Base-by-base conservation (phyloP, 768 basidiomycete species). In the Amanita rubescens region DNA sequence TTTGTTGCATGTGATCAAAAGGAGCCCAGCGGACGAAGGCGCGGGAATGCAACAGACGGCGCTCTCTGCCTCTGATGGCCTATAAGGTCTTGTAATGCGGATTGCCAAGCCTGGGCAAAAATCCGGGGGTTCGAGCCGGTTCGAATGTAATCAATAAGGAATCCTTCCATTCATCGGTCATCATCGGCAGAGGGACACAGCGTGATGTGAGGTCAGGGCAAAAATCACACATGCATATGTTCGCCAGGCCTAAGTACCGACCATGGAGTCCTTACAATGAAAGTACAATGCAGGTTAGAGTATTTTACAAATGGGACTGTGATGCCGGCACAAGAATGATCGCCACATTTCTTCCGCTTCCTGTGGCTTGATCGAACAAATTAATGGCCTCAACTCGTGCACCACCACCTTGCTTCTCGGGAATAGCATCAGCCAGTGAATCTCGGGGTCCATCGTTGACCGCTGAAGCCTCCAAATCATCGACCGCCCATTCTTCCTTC, bases 341-440 rank as follows among this genome's bases (percentile, higher is more conserved):
- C 6, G 79, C 85, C 52, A 86, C 70, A 64, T 89, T 90, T 60
- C 87, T 69, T 44, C 81, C 85, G 63, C 87, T 90, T 41, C 85
- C 87, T 2, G 76, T 77, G 4, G 71, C 70, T 64, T 89, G 87
- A 60, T 88, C 83, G 55, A 90, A 90, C 38, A 90, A 62, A 63
- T 86, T 88, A 2, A 87, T 71, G 19, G 79, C 59, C 27, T 75
- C 69, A 17, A 79, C 72, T 2, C 58, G 35, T 55, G 54, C 33
- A 5, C 34, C 27, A 55, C n/a, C 20, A 32, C 47, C 34, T 53
- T 46, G 51, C 51, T 45, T 48, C 24, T 42, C 45, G 46, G 53
- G 24, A 39, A 37, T 49, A 43, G 17, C 50, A 19, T 34, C 45
- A 3, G 24, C 14, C 25, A 54, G 10, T 25, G 14, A 34, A 19